Evolutionary conservation across 108 stramenopile genomes (phyloP), one percentile per base, ranked within the genome.

Genomic region (Craspedostauros australis): DNA sequence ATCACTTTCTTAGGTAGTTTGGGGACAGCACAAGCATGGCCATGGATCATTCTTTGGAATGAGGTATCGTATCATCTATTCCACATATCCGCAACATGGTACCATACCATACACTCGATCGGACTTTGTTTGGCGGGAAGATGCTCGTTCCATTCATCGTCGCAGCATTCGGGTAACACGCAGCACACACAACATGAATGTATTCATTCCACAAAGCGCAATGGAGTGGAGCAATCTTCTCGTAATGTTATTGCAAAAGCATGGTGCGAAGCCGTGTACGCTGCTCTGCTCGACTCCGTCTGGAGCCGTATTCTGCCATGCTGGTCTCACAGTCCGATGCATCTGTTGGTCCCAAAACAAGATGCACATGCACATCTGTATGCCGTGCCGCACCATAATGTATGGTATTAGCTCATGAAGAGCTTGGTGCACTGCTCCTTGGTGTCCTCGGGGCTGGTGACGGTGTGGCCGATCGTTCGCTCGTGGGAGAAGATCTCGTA

Each of bases 391-490:
- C 8, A 44, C 43, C 8, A 44, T 14, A 8, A 44, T 44, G n/a
- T 15, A 14, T 11, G 21, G 5, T 9, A 14, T 62, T 51, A 68
- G 22, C 62, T 60, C 73, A 88, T 73, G 57, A 96, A 94, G 46
- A 96, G 79, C 61, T 82, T 88, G 18, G 65, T 89, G 66, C 94
- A 95, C 65, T 95, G 93, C 52, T 74, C 62, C 60, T 83, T 89
- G 19, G 99, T 99, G 69, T 99, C 97, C 32, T 93, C 96, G 0
- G 95, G 96, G 36, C 74, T 79, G 4, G 87, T 95, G 22, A 98
- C 96, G 15, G 96, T 93, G 62, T 98, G 97, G 5, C 97, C 99
- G 52, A 91, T 95, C 2, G 93, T 95, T 46, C 94, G 73, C 48
- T 93, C 86, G 21, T 85, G 79, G 29, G 71, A 58, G 70, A 96